These are phyloP conservation scores for Oenanthe javanica DNA, from an alignment of 140 eudicot genomes.

Conservation along the genomic window DNA sequence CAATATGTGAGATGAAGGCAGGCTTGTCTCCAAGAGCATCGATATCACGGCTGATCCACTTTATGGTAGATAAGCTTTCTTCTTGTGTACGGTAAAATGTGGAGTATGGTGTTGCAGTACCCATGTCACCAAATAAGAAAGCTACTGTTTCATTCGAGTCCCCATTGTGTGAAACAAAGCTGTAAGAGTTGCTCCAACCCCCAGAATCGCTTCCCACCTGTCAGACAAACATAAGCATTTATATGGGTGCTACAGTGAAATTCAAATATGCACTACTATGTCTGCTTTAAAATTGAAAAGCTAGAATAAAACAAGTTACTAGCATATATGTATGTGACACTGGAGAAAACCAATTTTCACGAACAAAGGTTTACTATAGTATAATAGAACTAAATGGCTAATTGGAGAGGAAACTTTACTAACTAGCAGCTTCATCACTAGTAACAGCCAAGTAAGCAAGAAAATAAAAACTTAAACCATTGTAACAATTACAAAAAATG, in stretches of 20 bases:
- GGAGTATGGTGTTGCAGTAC: constrained; percentile 81
- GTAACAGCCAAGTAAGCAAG: not conserved
- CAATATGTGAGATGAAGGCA: constrained; percentile 83
- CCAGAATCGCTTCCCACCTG: constrained; percentile 95
- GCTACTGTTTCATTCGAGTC: constrained; percentile 76
- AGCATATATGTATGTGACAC: not conserved
- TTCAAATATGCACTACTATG: not conserved
- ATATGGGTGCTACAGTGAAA: not conserved
- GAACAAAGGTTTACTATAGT: not conserved
- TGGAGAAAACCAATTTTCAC: not conserved
- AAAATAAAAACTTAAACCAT: not conserved
- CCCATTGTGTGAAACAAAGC: constrained; percentile 57
- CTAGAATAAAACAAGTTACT: not conserved
- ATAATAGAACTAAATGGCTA: not conserved
- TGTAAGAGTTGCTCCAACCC: constrained; percentile 75
- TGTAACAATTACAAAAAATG: not conserved
- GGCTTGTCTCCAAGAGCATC: constrained; percentile 85
- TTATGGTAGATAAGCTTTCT: constrained; percentile 73
- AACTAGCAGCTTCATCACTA: not conserved
- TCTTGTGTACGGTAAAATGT: constrained; percentile 77
- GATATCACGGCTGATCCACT: constrained; percentile 81
- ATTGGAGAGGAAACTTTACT: not conserved
- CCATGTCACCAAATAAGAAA: constrained; percentile 96
- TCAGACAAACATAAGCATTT: constrained; percentile 11
- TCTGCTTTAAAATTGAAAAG: not conserved